Evolutionary conservation across 2,329 filamentous ascomycete genomes (phyloP), one percentile per base, ranked within the genome.

Genomic region (Hypoxylon sp.): DNA sequence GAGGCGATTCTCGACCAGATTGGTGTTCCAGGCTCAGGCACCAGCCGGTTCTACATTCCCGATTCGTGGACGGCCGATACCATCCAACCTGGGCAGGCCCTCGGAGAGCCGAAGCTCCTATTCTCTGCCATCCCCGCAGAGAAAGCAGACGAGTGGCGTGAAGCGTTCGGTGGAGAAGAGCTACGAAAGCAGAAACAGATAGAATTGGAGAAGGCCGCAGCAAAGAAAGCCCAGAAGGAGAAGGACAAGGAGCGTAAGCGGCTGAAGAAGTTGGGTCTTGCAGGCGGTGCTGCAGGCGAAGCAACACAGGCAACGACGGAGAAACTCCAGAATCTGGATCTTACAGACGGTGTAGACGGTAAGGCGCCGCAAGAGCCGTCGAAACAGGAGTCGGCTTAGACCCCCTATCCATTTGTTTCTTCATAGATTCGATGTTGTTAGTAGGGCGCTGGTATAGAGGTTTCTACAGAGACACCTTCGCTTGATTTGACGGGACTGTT

Each of bases 41-140:
- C 70, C n/a, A 60, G 52, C 13, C 62, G 50, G 1, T 73, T 86
- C 52, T 80, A 81, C 37, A 94, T 94, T 68, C 91, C 92, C 1
- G 87, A 91, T 69, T 84, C 83, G 48, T 96, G 92, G 91, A 77
- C 78, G 17, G 80, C 81, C n/a, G 84, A 88, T 68, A 81, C 84
- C 2, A 83, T 96, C 72, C 85, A 89, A 75, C 86, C 91, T 1
- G 92, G 91, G 63, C 94, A 97, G 82, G 91, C 90, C 78, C 91
- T 98, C 71, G 93, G 93, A 73, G 91, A 91, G 77, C 89, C 94
- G 0, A 87, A 89, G 71, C 91, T 94, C 46, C 85, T 97, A 33
- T 97, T 97, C 82, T 88, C 88, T n/a, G 88, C 87, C 59, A 97
- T 97, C 76, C 92, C 94, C 71, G 85, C 91, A 9, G 90, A 92